Base-by-base conservation (phyloP, 352 stramenopile genomes). In the Sclerospora graminicola region DNA sequence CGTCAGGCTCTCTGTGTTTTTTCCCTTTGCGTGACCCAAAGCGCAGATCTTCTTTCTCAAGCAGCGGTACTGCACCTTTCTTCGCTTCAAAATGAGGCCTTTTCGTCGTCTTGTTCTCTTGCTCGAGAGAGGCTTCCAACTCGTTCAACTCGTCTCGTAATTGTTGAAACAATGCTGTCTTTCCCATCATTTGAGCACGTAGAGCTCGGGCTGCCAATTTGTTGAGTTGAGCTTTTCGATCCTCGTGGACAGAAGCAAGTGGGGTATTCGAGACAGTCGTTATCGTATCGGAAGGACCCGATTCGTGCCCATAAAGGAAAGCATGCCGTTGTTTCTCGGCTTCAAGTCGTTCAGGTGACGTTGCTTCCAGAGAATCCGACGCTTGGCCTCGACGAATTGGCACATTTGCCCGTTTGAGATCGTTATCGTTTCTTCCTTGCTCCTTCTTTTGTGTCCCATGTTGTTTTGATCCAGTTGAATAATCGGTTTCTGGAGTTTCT, bases 121-220 rank as follows among this genome's bases (percentile, higher is more conserved):
- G 57, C 13, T 86, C 69, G 4, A 69, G 51, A 21, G 67, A 66
- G 9, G 72, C 74, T 45, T 93, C 81, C n/a, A 85, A 48, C 4
- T 89, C 73, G 41, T 90, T 90, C 18, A 93, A 52, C 34, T 89
- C 57, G 14, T 89, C 65, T 20, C 77, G 90, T 36, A 89, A 57
- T 24, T 67, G 75, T 23, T 69, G 59, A 52, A 93, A 93, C 7
- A 85, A 30, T 29, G 64, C 59, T 9, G 61, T 76, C 29, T 93
- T 89, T 30, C 81, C 81, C 63, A 83, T 76, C 71, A 90, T 93
- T 21, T 93, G 80, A 11, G 81, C 81, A 14, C 76, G 62, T 26
- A 93, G 57, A 0, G 81, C 81, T 47, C 66, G 76, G 6, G 81
- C 81, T 19, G 81, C 81, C 1, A 93, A 48, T 41, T 88, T 89